A percentile compares a stretch with the other conserved stretches of the same genome.
Evolutionary conservation across 495 filamentous ascomycete genomes (phyloP).

Genomic region (Sporormia fimetaria): DNA sequence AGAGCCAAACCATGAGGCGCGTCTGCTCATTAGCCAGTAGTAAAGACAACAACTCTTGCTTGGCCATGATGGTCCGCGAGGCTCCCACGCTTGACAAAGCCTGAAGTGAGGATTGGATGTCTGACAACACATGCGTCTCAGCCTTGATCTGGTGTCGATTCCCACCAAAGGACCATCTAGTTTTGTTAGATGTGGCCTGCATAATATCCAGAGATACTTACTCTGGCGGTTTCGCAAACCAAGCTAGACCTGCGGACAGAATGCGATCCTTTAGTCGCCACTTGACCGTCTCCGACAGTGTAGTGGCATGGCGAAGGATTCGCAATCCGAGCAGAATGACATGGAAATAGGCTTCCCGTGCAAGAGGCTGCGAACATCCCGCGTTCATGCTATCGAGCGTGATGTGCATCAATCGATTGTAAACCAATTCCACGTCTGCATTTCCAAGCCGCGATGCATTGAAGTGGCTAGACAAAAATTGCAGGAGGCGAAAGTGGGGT

Average conservation of each 20-base stretch:
- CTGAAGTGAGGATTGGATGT: constrained; percentile 56
- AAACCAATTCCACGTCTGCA: constrained; percentile 64
- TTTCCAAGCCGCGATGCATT: constrained; percentile 76
- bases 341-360: constrained; percentile 82
- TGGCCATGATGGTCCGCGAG: constrained; percentile 49
- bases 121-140: constrained; percentile 69
- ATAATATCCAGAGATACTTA: constrained; percentile 21
- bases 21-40: constrained; percentile 77
- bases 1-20: constrained; percentile 80
- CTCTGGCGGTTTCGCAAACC: constrained; percentile 74
- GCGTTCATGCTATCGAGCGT: constrained; percentile 61
- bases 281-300: constrained; percentile 45
- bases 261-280: constrained; percentile 81
- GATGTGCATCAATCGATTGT: constrained; percentile 62
- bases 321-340: constrained; percentile 70
- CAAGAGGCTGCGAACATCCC: constrained; percentile 68
- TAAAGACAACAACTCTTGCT: constrained; percentile 65
- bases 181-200: constrained; percentile 11
- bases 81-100: constrained; percentile 45
- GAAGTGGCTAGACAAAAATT: constrained; percentile 88
- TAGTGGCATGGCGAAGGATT: constrained; percentile 58
- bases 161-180: constrained; percentile 84
- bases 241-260: constrained; percentile 69
- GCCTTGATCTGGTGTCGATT: constrained; percentile 88
- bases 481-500: constrained; percentile 74